Conservation (phyloP, 768 basidiomycete genomes). For the Psilocybe cyanescens region DNA sequence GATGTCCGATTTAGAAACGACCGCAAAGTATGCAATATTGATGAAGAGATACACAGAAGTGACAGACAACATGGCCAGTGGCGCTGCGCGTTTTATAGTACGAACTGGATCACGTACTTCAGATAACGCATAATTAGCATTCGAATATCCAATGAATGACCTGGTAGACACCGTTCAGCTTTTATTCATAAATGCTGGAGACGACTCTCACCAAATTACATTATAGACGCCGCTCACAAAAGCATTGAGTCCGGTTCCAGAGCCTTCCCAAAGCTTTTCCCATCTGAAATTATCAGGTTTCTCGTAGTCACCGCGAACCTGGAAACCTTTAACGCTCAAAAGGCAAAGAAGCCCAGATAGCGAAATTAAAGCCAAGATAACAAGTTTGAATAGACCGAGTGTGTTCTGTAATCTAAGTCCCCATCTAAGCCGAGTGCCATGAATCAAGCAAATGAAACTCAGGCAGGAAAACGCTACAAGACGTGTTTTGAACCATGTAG, state of each 20-base stretch:
- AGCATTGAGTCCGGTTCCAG: conserved; percentile 55
- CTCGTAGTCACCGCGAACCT: conserved; percentile 52
- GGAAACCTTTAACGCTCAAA: conserved; percentile 50
- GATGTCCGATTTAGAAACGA: conserved; percentile 72
- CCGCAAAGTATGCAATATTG: conserved; percentile 77
- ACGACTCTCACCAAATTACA: conserved; percentile 60
- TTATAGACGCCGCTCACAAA: conserved; percentile 69
- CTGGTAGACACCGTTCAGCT: conserved; percentile 32
- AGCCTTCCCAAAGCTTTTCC: conserved; percentile 67
- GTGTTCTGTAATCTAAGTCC: conserved; percentile 68
- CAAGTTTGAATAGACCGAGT: conserved; percentile 65
- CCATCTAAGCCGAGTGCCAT: conserved; percentile 54
- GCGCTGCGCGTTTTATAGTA: conserved; percentile 73
- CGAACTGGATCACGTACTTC: conserved; percentile 71
- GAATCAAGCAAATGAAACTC: conserved; percentile 59
- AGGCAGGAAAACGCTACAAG: conserved; percentile 57
- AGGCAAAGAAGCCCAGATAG: conserved; percentile 58
- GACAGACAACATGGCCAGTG: conserved; percentile 65
- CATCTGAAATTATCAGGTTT: conserved; percentile 61
- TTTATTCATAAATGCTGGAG: background rate
- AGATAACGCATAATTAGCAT: conserved; percentile 75
- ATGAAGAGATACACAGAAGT: conserved; percentile 63
- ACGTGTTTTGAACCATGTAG: conserved; percentile 51
- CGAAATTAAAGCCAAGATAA: conserved; percentile 54
- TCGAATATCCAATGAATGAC: conserved; percentile 76